Percentiles rank a stretch among this genome's conserved stretches.
Conservation (phyloP, 1,139 yeast species). For the Geotrichum australiense region DNA sequence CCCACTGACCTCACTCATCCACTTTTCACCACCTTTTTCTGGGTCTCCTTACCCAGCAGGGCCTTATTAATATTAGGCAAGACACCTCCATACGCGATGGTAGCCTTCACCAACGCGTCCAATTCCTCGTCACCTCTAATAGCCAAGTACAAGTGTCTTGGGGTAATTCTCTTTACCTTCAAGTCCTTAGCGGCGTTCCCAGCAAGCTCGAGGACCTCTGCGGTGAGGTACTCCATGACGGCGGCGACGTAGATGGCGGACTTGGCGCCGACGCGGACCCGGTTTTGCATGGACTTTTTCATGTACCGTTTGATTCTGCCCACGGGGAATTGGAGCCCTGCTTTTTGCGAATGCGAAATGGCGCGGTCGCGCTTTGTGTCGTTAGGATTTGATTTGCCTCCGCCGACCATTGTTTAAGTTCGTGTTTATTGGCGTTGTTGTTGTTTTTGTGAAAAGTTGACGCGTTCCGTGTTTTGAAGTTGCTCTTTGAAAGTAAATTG, state of each 20-base stretch:
- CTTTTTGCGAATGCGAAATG: conserved; percentile 89
- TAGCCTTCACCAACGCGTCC: conserved; percentile 91
- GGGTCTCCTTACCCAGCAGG: conserved; percentile 83
- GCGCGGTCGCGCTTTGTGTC: too few relatives aligned
- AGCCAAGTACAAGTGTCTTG: conserved; percentile 97
- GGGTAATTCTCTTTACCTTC: conserved; percentile 97
- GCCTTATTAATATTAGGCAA: conserved; percentile 97
- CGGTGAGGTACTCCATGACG: conserved; percentile 92
- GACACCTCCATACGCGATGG: conserved; percentile 99
- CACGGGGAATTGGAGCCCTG: conserved; percentile 96
- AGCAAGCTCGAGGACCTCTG: conserved; percentile 96
- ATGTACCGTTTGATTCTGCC: conserved; percentile 97
- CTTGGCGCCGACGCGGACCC: conserved; percentile 93
- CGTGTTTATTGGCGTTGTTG: too few relatives aligned
- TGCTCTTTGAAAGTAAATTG: too few relatives aligned
- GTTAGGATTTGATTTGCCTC: too few relatives aligned
- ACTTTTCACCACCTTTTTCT: conserved; percentile 57
- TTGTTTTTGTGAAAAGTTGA: too few relatives aligned
- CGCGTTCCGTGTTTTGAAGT: too few relatives aligned
- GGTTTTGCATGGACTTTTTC: conserved; percentile 86
- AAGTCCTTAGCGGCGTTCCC: conserved; percentile 99
- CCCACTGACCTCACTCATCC: too few relatives aligned
- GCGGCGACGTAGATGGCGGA: conserved; percentile 97
- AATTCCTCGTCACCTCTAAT: conserved; percentile 98
- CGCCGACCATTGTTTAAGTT: too few relatives aligned